Evolutionary conservation across 352 stramenopile species (phyloP), one percentile per base, ranked within the genome.

Genomic region (Phytopythium chamaehyphon): DNA sequence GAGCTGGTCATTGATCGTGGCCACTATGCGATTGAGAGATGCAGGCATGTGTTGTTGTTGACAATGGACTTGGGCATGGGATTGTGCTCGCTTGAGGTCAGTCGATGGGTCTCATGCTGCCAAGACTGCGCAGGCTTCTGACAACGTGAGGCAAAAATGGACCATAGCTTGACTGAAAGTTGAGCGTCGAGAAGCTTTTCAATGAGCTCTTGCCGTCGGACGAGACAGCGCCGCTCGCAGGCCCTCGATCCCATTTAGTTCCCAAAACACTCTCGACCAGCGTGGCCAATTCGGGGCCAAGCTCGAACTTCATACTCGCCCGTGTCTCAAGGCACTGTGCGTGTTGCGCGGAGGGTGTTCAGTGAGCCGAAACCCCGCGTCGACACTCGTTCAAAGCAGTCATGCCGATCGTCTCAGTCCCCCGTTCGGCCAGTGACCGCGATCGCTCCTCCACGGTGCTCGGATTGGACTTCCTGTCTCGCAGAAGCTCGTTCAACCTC

Each of bases 401-500:
- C 10, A 46, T 46, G 40, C 40, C 40, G 40, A 21, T 46, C 19
- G 40, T 46, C 40, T 3, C 40, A n/a, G 40, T 46, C 40, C 19
- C 40, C 19, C 40, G 40, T 23, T 46, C 40, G 40, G 40, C 40
- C 4, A n/a, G 22, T n/a, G 40, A 46, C 40, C 40, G 40, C 18
- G 8, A 26, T 21, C 40, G 40, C 40, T 46, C 40, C 19, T 46
- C 40, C 1, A 46, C 40, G 7, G 19, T 31, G 19, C 40, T 46
- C n/a, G 40, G 40, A 9, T 23, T 46, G 3, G 40, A 46, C 19
- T 28, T 46, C 3, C 40, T 46, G n/a, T 16, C 19, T 2, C 40
- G 40, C 8, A 21, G 40, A 21, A 46, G 40, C 40, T 46, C 40
- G 12, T 46, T 59, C 23, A 53, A 58, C 45, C 55, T 54, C 11